Base-by-base conservation (phyloP, 2,329 filamentous ascomycete genomes). In the Metarhizium sp. region DNA sequence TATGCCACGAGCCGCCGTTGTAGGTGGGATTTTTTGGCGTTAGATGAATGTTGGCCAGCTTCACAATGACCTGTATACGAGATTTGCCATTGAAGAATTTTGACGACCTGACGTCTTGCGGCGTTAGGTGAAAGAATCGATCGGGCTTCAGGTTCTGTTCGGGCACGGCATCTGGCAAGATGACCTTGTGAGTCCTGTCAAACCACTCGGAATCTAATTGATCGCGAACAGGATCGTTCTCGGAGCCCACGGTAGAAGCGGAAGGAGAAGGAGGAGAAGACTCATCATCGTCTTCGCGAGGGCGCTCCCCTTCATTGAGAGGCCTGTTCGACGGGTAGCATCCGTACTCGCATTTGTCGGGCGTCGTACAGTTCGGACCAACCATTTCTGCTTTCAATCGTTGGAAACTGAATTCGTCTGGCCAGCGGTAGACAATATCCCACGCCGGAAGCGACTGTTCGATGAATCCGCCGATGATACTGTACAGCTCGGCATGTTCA, bases 61-160 rank as follows among this genome's bases (percentile, higher is more conserved):
- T 86, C 53, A 85, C 76, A 54, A 87, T 81, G 45, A 88, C 72
- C 57, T 88, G 85, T 0, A 87, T 67, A 2, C 67, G 68, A 10
- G 63, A 55, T 3, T 59, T 57, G 29, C 60, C 61, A 4, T 63
- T 42, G 50, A 69, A 67, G 59, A 71, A 74, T 1, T 61, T 62
- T 1, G 58, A 53, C 13, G 46, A 32, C 16, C 34, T 49, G 46
- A 54, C 52, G 18, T 55, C 6, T 64, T 64, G 1, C 18, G 16
- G n/a, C 18, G n/a, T 20, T 6, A 45, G n/a, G 20, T 45, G 34
- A 16, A 43, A 51, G 45, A 14, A 52, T 14, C 38, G 11, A 40
- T 40, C 38, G 13, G 38, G 38, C 5, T 16, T 40, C 11, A 40
- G 38, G 38, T 16, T 16, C 13, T 40, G 8, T 40, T 40, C 38